phyloP scores from a whole-genome alignment of 345 rosid genomes.

The Salix arbutifolia region DNA sequence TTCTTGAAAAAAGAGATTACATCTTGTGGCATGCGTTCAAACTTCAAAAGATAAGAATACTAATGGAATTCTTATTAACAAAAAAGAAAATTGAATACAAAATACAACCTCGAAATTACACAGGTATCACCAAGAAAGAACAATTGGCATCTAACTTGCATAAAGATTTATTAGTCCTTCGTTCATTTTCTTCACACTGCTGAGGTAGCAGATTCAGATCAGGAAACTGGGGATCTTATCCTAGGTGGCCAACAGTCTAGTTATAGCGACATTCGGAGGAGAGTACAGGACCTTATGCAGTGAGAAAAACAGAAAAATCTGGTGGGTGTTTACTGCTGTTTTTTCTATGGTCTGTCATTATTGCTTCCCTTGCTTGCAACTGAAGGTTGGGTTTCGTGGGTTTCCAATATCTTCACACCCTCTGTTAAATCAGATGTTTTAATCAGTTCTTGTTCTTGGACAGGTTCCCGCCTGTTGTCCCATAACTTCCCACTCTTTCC shows the following conservation, averaged over 20 bases:
- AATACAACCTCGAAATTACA: slow-evolving; percentile 11
- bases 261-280: background rate
- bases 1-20: background rate
- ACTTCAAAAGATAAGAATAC: too few relatives aligned
- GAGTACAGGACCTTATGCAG: background rate
- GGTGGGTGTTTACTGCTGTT: slow-evolving; percentile 8
- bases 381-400: slow-evolving; percentile 24
- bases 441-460: slow-evolving; percentile 24
- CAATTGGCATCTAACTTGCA: background rate
- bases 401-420: slow-evolving; percentile 31
- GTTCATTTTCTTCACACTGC: slow-evolving; percentile 8
- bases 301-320: background rate
- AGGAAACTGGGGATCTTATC: background rate
- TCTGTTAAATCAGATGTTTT: slow-evolving; percentile 24
- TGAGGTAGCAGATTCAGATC: slow-evolving; percentile 3
- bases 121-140: background rate
- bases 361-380: slow-evolving; percentile 15
- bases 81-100: background rate
- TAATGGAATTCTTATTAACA: background rate
- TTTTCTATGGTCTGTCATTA: slow-evolving; percentile 29
- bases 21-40: too few relatives aligned
- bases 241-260: background rate
- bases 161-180: background rate
- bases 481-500: slow-evolving; percentile 57
- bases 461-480: slow-evolving; percentile 38